A percentile compares a stretch with the other conserved stretches of the same genome.
Evolutionary conservation across 148 eudicot species (phyloP).

Genomic region (Vaccinium vitisidaea): DNA sequence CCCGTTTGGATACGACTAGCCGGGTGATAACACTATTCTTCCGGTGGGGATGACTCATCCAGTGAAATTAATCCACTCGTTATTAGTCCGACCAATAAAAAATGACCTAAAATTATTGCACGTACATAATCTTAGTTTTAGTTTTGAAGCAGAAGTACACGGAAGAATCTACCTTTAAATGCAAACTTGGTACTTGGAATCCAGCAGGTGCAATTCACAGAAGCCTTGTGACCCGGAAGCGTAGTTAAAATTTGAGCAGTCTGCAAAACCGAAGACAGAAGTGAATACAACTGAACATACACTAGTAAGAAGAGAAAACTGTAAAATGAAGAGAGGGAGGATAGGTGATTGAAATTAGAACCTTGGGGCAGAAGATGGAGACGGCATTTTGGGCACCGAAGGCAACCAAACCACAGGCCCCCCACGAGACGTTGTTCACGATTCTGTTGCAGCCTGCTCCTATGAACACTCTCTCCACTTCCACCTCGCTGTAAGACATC

Average conservation of each 20-base stretch:
- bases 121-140: background rate
- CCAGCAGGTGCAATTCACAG: constrained; percentile 91
- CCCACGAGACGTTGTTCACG: constrained; percentile 95
- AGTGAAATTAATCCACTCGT: background rate
- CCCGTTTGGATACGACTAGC: background rate
- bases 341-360: constrained; percentile 4
- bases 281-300: background rate
- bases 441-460: constrained; percentile 94
- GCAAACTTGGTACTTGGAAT: constrained; percentile 76
- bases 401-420: constrained; percentile 66
- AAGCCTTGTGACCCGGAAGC: constrained; percentile 80
- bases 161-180: constrained; percentile 56
- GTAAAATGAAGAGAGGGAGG: background rate
- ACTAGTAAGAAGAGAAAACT: background rate
- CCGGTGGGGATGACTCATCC: background rate
- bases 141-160: background rate
- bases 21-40: background rate
- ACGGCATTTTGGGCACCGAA: constrained; percentile 91
- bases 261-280: constrained; percentile 28
- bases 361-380: constrained; percentile 84
- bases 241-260: constrained; percentile 77
- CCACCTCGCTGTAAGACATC: constrained; percentile 5
- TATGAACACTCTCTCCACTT: constrained; percentile 63
- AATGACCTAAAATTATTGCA: background rate
- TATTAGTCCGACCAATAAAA: background rate